A percentile compares a stretch with the other conserved stretches of the same genome.
phyloP scores from a whole-genome alignment of 202 grass and related monocot genomes.

The Setaria italica region DNA sequence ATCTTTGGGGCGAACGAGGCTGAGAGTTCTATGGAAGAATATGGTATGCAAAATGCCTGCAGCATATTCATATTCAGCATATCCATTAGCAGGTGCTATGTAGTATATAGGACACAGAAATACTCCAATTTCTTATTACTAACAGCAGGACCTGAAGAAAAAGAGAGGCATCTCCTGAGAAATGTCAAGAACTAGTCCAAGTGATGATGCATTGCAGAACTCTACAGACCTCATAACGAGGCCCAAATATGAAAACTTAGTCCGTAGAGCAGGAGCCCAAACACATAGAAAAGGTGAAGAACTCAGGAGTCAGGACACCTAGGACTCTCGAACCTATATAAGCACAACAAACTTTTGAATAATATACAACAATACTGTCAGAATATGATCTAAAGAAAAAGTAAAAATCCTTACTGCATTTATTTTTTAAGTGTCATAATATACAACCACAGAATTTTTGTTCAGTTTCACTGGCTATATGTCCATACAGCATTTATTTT shows the following conservation, averaged over 20 bases:
- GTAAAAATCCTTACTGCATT: background rate
- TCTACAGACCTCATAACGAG: background rate
- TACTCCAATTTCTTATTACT: background rate
- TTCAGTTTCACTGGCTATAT: background rate
- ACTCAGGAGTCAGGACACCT: background rate
- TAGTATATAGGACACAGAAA: background rate
- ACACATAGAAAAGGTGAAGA: background rate
- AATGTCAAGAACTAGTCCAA: background rate
- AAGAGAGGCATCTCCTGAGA: background rate
- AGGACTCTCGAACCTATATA: background rate
- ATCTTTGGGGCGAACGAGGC: conserved; percentile 91
- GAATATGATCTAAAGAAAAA: background rate
- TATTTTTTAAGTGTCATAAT: too few relatives aligned
- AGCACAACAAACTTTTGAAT: background rate
- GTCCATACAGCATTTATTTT: background rate
- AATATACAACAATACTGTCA: background rate
- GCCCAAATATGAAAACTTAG: background rate
- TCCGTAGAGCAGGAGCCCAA: background rate
- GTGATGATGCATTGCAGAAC: background rate
- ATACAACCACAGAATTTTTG: background rate
- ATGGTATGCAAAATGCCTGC: conserved; percentile 93
- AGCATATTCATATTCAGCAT: conserved; percentile 36
- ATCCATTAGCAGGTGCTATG: background rate
- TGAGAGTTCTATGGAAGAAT: conserved; percentile 94
- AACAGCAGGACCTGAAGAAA: background rate